Evolutionary conservation across 2,329 filamentous ascomycete species (phyloP), one percentile per base, ranked within the genome.

Genomic region (Trichoderma semiorbis): DNA sequence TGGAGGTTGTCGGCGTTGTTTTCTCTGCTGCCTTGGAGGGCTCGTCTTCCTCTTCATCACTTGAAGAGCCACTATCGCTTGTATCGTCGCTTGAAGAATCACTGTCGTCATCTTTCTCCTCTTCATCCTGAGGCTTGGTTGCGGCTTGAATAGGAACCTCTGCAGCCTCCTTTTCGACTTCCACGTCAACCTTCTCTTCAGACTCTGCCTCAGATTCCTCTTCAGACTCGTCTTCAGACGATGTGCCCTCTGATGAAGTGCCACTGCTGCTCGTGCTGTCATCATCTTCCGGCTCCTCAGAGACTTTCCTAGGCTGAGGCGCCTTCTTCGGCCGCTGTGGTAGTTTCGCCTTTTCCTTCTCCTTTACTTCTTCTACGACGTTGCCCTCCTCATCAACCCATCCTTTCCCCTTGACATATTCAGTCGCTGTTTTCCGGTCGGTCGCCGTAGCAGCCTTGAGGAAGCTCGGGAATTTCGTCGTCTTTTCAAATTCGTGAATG

Each of bases 401-500:
- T 1, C 95, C 95, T 77, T 92, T 91, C 26, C 92, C 94, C 69
- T 97, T 92, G 53, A 96, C 88, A 79, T 91, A 98, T 70, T 91
- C 90, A 2, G 82, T 81, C 1, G 81, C 82, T 1, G 83, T 79
- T 6, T 83, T 81, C 55, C 79, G 85, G 16, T 73, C 68, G 47
- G 78, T 77, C 12, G 78, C 77, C 30, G 70, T 75, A 2, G 76
- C 60, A 7, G 85, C 84, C 79, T 93, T 93, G 72, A 98, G 81
- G 78, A 97, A 98, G 5, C 89, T 92, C 0, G 94, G 93, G 74
- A 94, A 92, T 77, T 94, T 95, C 47, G 89, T 90, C 8, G 92
- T 94, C 79, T 94, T 94, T 76, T 92, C 89, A 78, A 98, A 98
- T 79, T 99, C 96, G 80, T 98, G 95, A 3, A 98, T 87, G 5